Base-by-base conservation (phyloP, 1,139 yeast genomes). In the Pichia sp. region DNA sequence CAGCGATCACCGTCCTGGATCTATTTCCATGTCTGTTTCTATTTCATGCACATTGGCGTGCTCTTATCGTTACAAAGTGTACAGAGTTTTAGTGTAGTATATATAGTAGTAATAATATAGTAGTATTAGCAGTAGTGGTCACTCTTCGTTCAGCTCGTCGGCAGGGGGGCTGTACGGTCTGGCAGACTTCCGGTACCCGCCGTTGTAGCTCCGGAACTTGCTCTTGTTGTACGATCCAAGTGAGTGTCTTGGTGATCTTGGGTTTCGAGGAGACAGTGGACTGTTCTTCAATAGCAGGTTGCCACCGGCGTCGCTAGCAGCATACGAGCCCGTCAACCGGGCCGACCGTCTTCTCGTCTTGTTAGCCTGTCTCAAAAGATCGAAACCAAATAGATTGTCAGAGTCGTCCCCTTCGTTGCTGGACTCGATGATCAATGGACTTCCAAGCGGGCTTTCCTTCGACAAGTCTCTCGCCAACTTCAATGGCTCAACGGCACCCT, bases 241-340 rank as follows among this genome's bases (percentile, higher is more conserved):
- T 6, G 50, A 44, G 18, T 49, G 50, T 34, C 48, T 44, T 5
- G 54, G 55, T 2, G 53, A 47, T 28, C 61, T 47, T 11, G 63
- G 60, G 8, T 59, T 51, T 38, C 58, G 49, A 14, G 60, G 59
- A 7, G 61, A 53, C n/a, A 57, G 48, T 4, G 61, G 59, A 32
- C 58, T 58, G 11, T 56, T 42, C 5, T 42, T 42, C 14, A 48
- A 33, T 11, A 48, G 33, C 17, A 48, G 12, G 33, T 40, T 48
- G 2, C 52, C 52, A 18, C 32, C 22, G 1, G 51, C 47, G 34
- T 53, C 58, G 18, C n/a, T 4, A 11, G 39, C 41, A 3, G 55
- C 36, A 6, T 44, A 46, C 7, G 52, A 52, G n/a, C 54, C 51
- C 19, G 46, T 44, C 2, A 51, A 42, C n/a, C 56, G 27, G 3